phyloP scores from a whole-genome alignment of 1,139 yeast genomes.

The Groenewaldozyma sp. region DNA sequence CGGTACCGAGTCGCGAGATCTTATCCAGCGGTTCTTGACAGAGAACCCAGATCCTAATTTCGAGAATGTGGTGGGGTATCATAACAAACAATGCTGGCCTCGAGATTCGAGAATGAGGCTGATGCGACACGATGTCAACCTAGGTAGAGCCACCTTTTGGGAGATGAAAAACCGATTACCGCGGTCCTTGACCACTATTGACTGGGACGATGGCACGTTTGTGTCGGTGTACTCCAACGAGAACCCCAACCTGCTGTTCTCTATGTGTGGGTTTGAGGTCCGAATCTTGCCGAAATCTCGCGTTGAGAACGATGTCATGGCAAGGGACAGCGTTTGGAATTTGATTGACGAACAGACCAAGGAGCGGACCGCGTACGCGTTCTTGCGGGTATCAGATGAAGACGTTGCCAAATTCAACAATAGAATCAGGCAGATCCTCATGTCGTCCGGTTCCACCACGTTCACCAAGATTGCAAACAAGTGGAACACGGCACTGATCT shows the following conservation, averaged over 20 bases:
- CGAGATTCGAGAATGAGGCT: slow-evolving; percentile 83
- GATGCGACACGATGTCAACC: slow-evolving; percentile 82
- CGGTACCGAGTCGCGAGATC: slow-evolving; percentile 62
- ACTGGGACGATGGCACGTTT: slow-evolving; percentile 66
- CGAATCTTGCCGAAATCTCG: slow-evolving; percentile 73
- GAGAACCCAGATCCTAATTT: slow-evolving; percentile 91
- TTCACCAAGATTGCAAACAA: slow-evolving; percentile 90
- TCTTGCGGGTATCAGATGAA: slow-evolving; percentile 68
- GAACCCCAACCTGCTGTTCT: slow-evolving; percentile 77
- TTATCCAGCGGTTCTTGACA: slow-evolving; percentile 64
- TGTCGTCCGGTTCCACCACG: slow-evolving; percentile 95
- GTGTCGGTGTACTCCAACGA: slow-evolving; percentile 87
- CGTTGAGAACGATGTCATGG: slow-evolving; percentile 31
- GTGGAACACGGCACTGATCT: slow-evolving; percentile 90
- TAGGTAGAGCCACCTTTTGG: slow-evolving; percentile 92
- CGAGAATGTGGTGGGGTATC: slow-evolving; percentile 79
- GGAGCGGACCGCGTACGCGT: slow-evolving; percentile 87
- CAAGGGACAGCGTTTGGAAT: slow-evolving; percentile 88
- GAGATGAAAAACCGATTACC: slow-evolving; percentile 79
- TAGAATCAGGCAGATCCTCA: slow-evolving; percentile 77
- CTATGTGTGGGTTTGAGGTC: slow-evolving; percentile 94
- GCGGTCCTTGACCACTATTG: slow-evolving; percentile 55
- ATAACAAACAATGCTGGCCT: slow-evolving; percentile 93
- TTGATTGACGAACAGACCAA: slow-evolving; percentile 60
- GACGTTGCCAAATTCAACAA: slow-evolving; percentile 76